Evolutionary conservation across 148 eudicot genomes (phyloP).

Genomic region (Dianthus caryophyllus): DNA sequence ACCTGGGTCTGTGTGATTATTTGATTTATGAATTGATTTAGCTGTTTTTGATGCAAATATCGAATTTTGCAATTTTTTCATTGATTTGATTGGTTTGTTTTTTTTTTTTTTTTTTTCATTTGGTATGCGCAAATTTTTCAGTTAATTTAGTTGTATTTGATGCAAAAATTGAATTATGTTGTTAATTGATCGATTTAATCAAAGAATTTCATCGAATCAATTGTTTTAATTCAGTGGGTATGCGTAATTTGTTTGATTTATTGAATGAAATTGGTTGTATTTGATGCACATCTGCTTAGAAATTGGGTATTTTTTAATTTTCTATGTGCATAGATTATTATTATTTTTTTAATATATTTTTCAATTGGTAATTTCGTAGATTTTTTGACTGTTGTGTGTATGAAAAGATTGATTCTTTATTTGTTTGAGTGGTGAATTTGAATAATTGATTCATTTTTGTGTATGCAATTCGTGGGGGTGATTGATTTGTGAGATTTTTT

Average conservation of each 20-base stretch:
- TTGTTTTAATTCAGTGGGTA: constrained; percentile 10
- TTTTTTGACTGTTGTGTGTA: background rate
- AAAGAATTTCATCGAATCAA: no score
- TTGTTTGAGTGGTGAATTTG: constrained; percentile 1
- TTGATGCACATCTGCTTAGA: constrained; percentile 6
- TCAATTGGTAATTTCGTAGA: no score
- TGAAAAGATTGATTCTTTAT: constrained; percentile 10
- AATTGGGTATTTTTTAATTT: background rate
- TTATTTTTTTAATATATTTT: no score
- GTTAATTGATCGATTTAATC: no score
- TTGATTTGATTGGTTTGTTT: no score
- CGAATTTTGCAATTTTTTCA: background rate
- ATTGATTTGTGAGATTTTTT: background rate
- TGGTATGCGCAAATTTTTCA: background rate
- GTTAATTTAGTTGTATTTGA: background rate
- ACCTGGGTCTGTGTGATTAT: no score
- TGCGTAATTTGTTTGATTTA: background rate
- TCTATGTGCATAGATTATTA: no score
- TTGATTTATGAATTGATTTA: no score
- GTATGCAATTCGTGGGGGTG: background rate
- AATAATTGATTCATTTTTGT: background rate
- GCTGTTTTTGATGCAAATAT: no score
- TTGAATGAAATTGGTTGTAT: background rate
- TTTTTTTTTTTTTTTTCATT: no score
- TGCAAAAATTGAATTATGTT: no score